Evolutionary conservation across 2,329 filamentous ascomycete species (phyloP).

Genomic region (Metarhizium anisopliae): DNA sequence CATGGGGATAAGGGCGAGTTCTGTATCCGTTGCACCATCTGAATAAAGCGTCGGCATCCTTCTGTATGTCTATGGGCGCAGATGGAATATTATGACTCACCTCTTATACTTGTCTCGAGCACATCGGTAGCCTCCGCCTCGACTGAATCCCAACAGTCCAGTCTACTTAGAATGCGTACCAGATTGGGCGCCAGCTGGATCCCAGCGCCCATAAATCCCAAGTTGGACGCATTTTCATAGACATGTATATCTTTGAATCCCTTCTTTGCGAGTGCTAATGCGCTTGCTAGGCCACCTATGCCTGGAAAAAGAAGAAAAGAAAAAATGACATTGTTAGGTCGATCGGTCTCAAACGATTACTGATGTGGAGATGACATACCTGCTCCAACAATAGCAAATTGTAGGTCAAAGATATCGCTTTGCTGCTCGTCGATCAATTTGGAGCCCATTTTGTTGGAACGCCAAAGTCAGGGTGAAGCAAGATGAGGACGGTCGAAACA

Average conservation of each 20-base stretch:
- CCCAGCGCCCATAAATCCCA: slow-evolving; percentile 76
- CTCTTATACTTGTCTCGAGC: slow-evolving; percentile 62
- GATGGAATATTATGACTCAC: slow-evolving; percentile 21
- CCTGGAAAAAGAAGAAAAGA: slow-evolving; percentile 31
- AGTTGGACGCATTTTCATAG: slow-evolving; percentile 62
- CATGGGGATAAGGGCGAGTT: slow-evolving; percentile 64
- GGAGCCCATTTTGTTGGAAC: no score
- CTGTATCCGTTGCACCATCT: slow-evolving; percentile 59
- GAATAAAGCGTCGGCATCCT: background rate
- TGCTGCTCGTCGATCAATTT: no score
- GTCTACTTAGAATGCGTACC: slow-evolving; percentile 62
- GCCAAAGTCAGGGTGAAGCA: no score
- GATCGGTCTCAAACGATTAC: no score
- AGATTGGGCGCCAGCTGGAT: slow-evolving; percentile 80
- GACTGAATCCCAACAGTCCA: slow-evolving; percentile 68
- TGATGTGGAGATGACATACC: background rate
- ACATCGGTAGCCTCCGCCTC: slow-evolving; percentile 62
- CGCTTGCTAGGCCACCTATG: slow-evolving; percentile 69
- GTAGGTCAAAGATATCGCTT: background rate
- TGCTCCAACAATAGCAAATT: background rate
- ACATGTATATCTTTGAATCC: slow-evolving; percentile 67
- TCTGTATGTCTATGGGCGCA: background rate
- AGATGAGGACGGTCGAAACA: no score
- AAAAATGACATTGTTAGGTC: no score
- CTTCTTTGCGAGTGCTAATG: slow-evolving; percentile 64